These are phyloP conservation scores for Microbotryum lychnidis-dioicae DNA, from an alignment of 1,284 basidiomycete genomes.

Conservation along the genomic window DNA sequence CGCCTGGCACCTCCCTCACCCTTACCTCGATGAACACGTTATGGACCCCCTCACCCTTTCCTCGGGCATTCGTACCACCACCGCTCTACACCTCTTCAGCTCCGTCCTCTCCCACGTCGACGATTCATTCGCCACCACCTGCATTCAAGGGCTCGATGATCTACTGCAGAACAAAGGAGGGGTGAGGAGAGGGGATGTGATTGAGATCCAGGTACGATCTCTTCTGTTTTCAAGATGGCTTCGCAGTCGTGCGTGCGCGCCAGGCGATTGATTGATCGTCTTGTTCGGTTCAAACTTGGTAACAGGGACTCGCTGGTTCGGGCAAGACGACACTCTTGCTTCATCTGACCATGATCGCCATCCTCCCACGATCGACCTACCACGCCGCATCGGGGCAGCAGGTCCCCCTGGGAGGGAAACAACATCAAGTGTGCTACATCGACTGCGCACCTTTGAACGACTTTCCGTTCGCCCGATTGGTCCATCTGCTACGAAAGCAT, in stretches of 20 bases:
- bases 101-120: not conserved
- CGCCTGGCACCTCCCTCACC: no score
- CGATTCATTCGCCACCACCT: not conserved
- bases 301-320: conserved; percentile 60
- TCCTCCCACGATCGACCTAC: conserved; percentile 47
- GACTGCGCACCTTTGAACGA: conserved; percentile 53
- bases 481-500: conserved; percentile 47
- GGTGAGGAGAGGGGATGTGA: not conserved
- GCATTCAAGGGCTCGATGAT: not conserved
- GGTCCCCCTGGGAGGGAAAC: conserved; percentile 50
- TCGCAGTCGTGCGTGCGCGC: no score
- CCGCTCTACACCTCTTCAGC: not conserved
- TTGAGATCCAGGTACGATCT: not conserved
- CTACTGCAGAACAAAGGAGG: not conserved
- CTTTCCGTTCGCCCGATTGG: conserved; percentile 53
- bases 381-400: not conserved
- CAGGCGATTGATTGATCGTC: not conserved
- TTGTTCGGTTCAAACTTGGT: not conserved
- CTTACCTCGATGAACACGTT: not conserved
- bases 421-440: conserved; percentile 55
- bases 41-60: conserved; percentile 8
- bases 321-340: conserved; percentile 68
- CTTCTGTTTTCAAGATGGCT: no score
- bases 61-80: not conserved
- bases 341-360: conserved; percentile 54